Evolutionary conservation across 257 asterid species (phyloP).

Genomic region (Solanum gandarillasii): DNA sequence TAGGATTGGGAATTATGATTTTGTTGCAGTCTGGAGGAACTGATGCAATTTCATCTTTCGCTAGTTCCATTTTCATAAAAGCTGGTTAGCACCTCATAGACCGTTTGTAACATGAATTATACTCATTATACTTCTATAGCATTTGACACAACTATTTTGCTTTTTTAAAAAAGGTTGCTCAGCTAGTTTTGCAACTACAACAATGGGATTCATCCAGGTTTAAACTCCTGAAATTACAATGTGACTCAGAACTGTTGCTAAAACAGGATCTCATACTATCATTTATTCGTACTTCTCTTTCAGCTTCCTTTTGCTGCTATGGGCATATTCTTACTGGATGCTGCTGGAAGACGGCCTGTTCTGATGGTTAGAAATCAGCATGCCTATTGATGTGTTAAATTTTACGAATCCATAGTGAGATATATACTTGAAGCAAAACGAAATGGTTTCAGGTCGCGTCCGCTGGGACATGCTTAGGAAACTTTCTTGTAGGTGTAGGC

Average conservation of each 20-base stretch:
- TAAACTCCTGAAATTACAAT: neutral
- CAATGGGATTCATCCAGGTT: conserved; percentile 21
- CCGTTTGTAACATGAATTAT: neutral
- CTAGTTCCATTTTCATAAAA: conserved; percentile 17
- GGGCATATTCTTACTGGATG: conserved; percentile 17
- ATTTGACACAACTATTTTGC: neutral
- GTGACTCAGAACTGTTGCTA: neutral
- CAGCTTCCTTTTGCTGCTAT: conserved; percentile 23
- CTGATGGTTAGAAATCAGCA: conserved; percentile 13
- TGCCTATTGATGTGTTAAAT: neutral
- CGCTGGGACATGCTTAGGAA: conserved; percentile 23
- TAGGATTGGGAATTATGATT: conserved; percentile 20
- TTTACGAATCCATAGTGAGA: neutral
- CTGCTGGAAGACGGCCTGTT: conserved; percentile 20
- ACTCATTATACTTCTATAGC: neutral
- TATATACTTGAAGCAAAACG: neutral
- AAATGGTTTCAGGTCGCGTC: conserved; percentile 11
- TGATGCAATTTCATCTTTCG: conserved; percentile 20
- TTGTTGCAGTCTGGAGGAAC: conserved; percentile 26
- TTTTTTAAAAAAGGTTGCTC: conserved; percentile 4
- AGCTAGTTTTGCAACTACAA: conserved; percentile 9
- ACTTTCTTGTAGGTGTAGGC: conserved; percentile 13
- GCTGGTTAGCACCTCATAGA: conserved; percentile 13
- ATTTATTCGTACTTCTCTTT: neutral
- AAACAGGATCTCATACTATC: neutral